These are phyloP conservation scores for Astrothelium macrocarpum DNA, from an alignment of 495 filamentous ascomycete genomes.

Conservation along the genomic window DNA sequence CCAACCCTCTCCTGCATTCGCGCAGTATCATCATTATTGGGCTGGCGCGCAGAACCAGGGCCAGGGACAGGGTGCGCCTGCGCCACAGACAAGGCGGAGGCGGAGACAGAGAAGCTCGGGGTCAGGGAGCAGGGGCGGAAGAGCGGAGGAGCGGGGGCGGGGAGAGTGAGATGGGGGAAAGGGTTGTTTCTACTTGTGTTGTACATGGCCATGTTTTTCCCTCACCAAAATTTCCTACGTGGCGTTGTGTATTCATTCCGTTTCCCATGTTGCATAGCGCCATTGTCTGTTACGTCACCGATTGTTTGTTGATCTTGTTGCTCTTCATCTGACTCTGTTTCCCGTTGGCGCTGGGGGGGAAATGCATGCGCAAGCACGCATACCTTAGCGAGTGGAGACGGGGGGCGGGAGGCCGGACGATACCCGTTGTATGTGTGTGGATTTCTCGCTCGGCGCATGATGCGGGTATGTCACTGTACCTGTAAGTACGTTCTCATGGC, in stretches of 20 bases:
- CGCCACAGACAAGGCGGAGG: background rate
- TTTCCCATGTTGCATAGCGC: background rate
- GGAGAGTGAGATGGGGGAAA: background rate
- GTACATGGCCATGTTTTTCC: background rate
- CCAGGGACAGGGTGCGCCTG: background rate
- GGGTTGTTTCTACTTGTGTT: background rate
- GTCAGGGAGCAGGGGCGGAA: background rate
- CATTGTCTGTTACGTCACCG: background rate
- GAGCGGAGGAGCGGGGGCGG: background rate
- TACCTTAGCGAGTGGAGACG: background rate
- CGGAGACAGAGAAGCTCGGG: background rate
- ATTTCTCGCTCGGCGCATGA: background rate
- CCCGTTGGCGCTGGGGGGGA: background rate
- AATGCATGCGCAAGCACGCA: background rate
- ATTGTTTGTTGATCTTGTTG: background rate
- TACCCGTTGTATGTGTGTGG: background rate
- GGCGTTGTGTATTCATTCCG: background rate
- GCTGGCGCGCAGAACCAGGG: background rate
- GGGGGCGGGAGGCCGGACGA: background rate
- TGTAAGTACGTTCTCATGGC: background rate
- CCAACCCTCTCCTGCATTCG: background rate
- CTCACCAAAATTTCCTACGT: background rate
- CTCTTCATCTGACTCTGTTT: background rate
- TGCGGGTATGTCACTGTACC: background rate
- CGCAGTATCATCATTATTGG: constrained; percentile 1